Evolutionary conservation across 495 filamentous ascomycete genomes (phyloP), one percentile per base, ranked within the genome.

Genomic region (Evernia prunastri): DNA sequence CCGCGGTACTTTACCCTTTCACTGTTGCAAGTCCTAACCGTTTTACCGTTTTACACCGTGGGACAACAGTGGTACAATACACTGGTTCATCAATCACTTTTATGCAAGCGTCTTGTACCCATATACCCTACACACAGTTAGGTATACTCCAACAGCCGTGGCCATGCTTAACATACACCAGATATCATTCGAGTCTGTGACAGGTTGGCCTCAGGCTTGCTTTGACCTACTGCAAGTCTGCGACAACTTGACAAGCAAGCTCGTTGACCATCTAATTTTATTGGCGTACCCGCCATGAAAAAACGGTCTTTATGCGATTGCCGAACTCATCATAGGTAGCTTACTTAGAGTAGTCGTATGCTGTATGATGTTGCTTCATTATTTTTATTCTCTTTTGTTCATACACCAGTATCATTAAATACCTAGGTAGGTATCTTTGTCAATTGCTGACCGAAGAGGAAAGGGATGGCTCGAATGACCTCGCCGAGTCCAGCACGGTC

Each of bases 31-130:
- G n/a, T 43, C 36, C 25, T 17, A 37, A 56, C 47, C n/a, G 4
- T 18, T 37, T 42, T n/a, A 4, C 39, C 15, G 17, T 18, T 2
- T n/a, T 47, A 9, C 43, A 47, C 1, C n/a, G 20, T 43, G 3
- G n/a, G n/a, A n/a, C 15, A 43, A 43, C 42, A 2, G 42, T 9
- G 20, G 2, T 43, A n/a, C 20, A 53, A 61, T 63, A 51, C 35
- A 63, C 40, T n/a, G n/a, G n/a, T n/a, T n/a, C 39, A 47, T 63
- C 51, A 37, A 53, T 63, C 61, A 40, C 17, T 53, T 58, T 58
- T 56, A 63, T 63, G 61, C 61, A 63, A 58, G 61, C 56, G 36
- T 45, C n/a, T n/a, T n/a, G n/a, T n/a, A n/a, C n/a, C n/a, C n/a
- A n/a, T n/a, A n/a, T n/a, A n/a, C n/a, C n/a, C n/a, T n/a, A n/a